phyloP scores from a whole-genome alignment of 805 yeast genomes.

The Hanseniaspora valbyensis region DNA sequence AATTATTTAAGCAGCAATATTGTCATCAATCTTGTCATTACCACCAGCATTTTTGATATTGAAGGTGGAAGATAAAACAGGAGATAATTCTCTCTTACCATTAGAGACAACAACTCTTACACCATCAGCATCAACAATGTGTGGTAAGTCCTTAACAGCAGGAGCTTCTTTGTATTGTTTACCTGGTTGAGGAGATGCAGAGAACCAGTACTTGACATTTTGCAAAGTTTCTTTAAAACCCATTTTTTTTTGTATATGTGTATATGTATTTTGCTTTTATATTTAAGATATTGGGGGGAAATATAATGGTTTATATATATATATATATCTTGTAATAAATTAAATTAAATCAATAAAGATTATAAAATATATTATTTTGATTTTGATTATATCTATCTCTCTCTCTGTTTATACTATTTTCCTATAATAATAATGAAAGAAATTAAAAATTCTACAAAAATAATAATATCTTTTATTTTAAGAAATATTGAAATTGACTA shows the following conservation, averaged over 20 bases:
- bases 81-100: slow-evolving; percentile 24
- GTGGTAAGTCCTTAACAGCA: slow-evolving; percentile 23
- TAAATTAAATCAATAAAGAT: too few relatives aligned
- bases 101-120: slow-evolving; percentile 23
- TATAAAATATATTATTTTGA: too few relatives aligned
- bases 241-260: slow-evolving; percentile 5
- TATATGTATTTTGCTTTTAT: too few relatives aligned
- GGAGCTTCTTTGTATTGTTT: slow-evolving; percentile 22
- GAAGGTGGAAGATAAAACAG: slow-evolving; percentile 21
- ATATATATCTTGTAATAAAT: too few relatives aligned
- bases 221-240: slow-evolving; percentile 19
- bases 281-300: too few relatives aligned
- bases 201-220: slow-evolving; percentile 21
- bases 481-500: too few relatives aligned
- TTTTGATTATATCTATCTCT: too few relatives aligned
- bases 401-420: too few relatives aligned
- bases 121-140: slow-evolving; percentile 24
- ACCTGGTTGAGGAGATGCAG: slow-evolving; percentile 23
- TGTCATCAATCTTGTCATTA: slow-evolving; percentile 19
- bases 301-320: too few relatives aligned
- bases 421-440: too few relatives aligned
- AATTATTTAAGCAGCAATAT: slow-evolving; percentile 16
- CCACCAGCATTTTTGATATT: slow-evolving; percentile 18
- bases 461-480: neutral
- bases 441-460: too few relatives aligned